Base-by-base conservation (phyloP, 2,329 filamentous ascomycete species). In the Rutstroemia sp. region DNA sequence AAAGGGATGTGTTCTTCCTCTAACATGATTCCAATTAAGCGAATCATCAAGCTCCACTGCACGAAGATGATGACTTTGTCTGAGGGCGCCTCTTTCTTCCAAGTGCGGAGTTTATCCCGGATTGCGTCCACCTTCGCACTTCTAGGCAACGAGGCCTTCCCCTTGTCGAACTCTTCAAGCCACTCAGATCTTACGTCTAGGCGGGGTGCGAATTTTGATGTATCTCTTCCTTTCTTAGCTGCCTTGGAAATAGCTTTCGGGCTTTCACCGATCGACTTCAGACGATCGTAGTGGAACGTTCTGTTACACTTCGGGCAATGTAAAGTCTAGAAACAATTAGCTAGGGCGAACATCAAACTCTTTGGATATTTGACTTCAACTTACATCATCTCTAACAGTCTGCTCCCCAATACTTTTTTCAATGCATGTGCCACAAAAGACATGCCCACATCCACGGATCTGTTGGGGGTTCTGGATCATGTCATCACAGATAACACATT, bases 21-120 rank as follows among this genome's bases (percentile, higher is more conserved):
- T 6, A 51, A 39, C 49, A 51, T 44, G 10, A 51, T 23, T 19
- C 49, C 49, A 19, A 51, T 51, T n/a, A 51, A 19, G n/a, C 23
- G 10, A 23, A 51, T 44, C 49, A 51, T 51, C n/a, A 45, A 7
- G 3, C 17, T 17, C 49, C 49, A 51, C 49, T 51, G 49, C 14
- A 34, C n/a, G 21, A 51, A 51, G 23, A 51, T 45, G 12, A 51
- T 19, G 6, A 45, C 42, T 12, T 51, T 51, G 23, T 51, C 49
- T 3, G 38, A 30, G 10, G 49, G 49, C 16, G 23, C 49, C 8
- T 42, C 25, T 17, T 2, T 5, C 2, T 25, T 10, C 49, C 49
- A 51, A 4, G 3, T 10, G 17, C 3, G 25, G 17, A 51, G 19
- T 21, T 34, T 7, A 8, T 8, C 6, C 14, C 39, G n/a, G 16